Percentiles rank a stretch among this genome's conserved stretches.
Evolutionary conservation across 1,284 basidiomycete species (phyloP).

Genomic region (Amylostereum chailletii): DNA sequence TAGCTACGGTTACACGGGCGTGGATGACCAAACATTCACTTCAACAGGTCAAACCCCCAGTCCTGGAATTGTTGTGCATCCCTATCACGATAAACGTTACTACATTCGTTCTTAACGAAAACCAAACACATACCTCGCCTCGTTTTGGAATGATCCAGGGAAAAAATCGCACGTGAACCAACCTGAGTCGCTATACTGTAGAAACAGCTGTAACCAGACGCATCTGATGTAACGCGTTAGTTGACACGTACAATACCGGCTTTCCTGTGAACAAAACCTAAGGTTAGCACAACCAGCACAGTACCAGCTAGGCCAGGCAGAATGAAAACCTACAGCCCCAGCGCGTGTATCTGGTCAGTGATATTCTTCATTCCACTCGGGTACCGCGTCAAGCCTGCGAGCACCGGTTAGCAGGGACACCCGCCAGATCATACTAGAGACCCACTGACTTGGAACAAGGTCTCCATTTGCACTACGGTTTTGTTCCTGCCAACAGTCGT

Average conservation of each 20-base stretch:
- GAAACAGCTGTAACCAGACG: not conserved
- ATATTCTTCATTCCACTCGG: slow-evolving; percentile 42
- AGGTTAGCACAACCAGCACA: not conserved
- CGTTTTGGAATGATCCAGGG: slow-evolving; percentile 40
- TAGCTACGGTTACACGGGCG: not conserved
- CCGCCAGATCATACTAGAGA: not conserved
- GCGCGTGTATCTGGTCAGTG: slow-evolving; percentile 37
- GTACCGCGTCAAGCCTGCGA: slow-evolving; percentile 32
- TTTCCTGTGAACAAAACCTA: not conserved
- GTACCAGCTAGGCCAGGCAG: not conserved
- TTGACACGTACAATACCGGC: slow-evolving; percentile 3
- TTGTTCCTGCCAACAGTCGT: slow-evolving; percentile 52
- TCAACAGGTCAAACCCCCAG: slow-evolving; percentile 53
- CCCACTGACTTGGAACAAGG: slow-evolving; percentile 31
- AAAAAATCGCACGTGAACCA: slow-evolving; percentile 41
- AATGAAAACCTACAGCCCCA: slow-evolving; percentile 37
- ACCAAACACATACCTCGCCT: slow-evolving; percentile 24
- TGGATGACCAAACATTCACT: slow-evolving; percentile 26
- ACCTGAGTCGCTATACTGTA: slow-evolving; percentile 40
- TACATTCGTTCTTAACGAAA: not conserved
- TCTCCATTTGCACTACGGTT: slow-evolving; percentile 34
- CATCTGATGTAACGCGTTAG: not conserved
- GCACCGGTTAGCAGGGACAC: slow-evolving; percentile 15
- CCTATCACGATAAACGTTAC: slow-evolving; percentile 15
- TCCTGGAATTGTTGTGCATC: slow-evolving; percentile 41